phyloP scores from a whole-genome alignment of 768 basidiomycete genomes.

The Suillus lakei region DNA sequence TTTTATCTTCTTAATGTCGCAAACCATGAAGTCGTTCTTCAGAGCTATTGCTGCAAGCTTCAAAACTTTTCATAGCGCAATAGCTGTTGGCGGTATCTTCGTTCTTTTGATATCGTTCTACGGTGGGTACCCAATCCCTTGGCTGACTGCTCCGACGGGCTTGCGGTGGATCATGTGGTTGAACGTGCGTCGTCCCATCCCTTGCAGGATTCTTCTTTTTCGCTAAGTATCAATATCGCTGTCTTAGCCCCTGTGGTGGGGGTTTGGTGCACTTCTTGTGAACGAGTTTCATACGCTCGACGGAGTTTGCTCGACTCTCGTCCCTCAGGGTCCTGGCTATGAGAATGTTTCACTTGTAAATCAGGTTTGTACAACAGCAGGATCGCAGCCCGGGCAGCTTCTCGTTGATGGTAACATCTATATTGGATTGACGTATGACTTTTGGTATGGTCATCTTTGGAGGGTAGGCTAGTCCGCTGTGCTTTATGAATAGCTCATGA shows the following conservation, averaged over 20 bases:
- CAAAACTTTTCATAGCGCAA: conserved; percentile 54
- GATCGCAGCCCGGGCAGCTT: conserved; percentile 62
- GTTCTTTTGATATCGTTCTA: conserved; percentile 48
- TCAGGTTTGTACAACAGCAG: conserved; percentile 78
- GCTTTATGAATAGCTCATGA: conserved; percentile 1
- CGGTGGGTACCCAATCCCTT: conserved; percentile 41
- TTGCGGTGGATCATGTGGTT: conserved; percentile 7
- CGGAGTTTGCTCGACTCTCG: conserved; percentile 61
- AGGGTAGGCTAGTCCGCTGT: conserved; percentile 33
- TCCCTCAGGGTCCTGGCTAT: conserved; percentile 68
- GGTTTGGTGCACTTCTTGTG: conserved; percentile 73
- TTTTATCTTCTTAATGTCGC: conserved; percentile 53
- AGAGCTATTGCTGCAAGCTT: conserved; percentile 61
- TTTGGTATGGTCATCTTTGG: conserved; percentile 54
- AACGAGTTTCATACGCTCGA: conserved; percentile 82
- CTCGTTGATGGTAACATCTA: conserved; percentile 66
- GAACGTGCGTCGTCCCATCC: neutral
- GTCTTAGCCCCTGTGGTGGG: neutral
- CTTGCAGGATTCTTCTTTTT: neutral
- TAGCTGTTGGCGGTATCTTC: conserved; percentile 35
- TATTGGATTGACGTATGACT: conserved; percentile 47
- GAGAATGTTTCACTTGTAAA: conserved; percentile 58
- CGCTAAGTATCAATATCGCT: neutral
- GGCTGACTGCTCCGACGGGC: neutral
- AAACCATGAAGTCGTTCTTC: conserved; percentile 79